Conservation (phyloP, 306 rosid species). For the Luffa acutangula region DNA sequence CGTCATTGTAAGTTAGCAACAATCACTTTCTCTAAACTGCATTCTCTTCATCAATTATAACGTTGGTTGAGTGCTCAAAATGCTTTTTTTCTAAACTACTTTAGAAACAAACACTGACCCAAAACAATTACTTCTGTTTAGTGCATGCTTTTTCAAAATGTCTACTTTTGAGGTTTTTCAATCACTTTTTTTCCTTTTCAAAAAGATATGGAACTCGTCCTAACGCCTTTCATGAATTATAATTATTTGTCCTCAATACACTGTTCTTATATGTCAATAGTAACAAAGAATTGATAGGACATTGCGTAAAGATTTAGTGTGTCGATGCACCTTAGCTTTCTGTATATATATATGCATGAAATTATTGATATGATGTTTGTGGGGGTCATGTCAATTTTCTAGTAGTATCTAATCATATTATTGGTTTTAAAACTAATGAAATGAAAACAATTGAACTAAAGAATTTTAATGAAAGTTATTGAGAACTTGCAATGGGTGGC, state of each 20-base stretch:
- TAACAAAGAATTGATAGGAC: not conserved
- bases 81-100: not conserved
- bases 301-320: not conserved
- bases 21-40: not conserved
- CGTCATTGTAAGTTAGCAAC: slow-evolving; percentile 36
- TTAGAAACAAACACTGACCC: not conserved
- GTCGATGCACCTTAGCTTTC: not conserved
- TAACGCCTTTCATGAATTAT: not conserved
- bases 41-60: not conserved
- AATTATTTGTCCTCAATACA: not conserved
- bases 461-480: not conserved
- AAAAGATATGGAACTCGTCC: not conserved
- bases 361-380: not conserved
- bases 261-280: not conserved
- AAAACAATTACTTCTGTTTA: not conserved
- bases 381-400: not conserved
- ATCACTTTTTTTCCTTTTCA: not conserved
- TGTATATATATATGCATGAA: not conserved
- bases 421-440: not conserved
- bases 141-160: not conserved
- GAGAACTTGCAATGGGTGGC: too few relatives aligned
- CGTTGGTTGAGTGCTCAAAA: not conserved
- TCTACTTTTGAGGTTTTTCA: not conserved
- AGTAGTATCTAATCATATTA: not conserved
- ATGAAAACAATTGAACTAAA: not conserved